Conservation (phyloP, 768 basidiomycete species). For the Rhodocollybia butyracea region DNA sequence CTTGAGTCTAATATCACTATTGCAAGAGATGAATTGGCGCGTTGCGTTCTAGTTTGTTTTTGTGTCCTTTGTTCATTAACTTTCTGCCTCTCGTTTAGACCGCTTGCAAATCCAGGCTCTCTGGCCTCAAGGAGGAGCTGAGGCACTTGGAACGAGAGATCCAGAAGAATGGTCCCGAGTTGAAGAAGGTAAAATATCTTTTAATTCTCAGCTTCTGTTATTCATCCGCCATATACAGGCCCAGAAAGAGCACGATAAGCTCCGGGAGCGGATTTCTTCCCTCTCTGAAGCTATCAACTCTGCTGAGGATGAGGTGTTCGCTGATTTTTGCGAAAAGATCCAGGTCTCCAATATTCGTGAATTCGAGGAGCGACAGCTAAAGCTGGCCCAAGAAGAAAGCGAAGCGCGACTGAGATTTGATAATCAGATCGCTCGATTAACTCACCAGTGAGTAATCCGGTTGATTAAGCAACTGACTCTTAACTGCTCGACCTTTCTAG, state of each 20-base stretch:
- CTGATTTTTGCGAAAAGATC: constrained; percentile 75
- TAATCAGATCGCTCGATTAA: constrained; percentile 81
- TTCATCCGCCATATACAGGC: constrained; percentile 36
- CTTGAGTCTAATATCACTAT: constrained; percentile 76
- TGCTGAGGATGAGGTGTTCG: constrained; percentile 81
- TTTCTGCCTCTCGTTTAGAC: constrained; percentile 40
- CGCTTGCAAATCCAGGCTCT: constrained; percentile 71
- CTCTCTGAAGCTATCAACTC: constrained; percentile 59
- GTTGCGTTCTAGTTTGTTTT: constrained; percentile 17
- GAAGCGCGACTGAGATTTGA: constrained; percentile 81
- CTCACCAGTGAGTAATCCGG: constrained; percentile 65
- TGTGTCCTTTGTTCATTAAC: background rate
- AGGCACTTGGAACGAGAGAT: constrained; percentile 75
- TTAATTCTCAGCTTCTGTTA: background rate
- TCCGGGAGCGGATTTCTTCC: constrained; percentile 52
- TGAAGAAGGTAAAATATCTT: constrained; percentile 55
- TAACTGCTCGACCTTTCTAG: constrained; percentile 35
- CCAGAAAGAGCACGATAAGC: constrained; percentile 44
- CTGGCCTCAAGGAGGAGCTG: constrained; percentile 79
- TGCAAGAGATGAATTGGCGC: constrained; percentile 79
- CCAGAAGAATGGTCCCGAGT: constrained; percentile 62
- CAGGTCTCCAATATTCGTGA: constrained; percentile 81
- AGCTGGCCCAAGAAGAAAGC: constrained; percentile 84
- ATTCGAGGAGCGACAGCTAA: constrained; percentile 90
- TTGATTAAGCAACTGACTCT: background rate